Evolutionary conservation across 2,329 filamentous ascomycete genomes (phyloP).

Genomic region (Orbilia ellipsospora): DNA sequence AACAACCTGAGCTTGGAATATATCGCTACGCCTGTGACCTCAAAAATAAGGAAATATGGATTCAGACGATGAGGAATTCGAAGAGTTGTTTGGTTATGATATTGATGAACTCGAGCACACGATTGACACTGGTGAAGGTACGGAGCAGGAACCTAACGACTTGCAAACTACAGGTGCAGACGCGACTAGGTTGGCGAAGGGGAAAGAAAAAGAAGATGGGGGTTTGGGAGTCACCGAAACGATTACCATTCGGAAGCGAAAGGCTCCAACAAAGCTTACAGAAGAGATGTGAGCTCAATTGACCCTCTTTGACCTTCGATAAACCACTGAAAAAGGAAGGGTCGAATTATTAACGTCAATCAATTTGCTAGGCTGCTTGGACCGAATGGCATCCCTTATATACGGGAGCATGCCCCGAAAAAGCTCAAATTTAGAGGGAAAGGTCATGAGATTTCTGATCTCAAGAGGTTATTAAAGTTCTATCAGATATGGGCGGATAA

Average conservation of each 20-base stretch:
- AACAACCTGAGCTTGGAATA: too few species aligned
- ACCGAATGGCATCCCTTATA: slow-evolving; percentile 81
- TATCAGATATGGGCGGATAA: slow-evolving; percentile 98
- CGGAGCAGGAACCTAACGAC: slow-evolving; percentile 63
- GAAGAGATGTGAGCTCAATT: slow-evolving; percentile 71
- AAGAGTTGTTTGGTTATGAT: slow-evolving; percentile 82
- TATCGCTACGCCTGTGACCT: too few species aligned
- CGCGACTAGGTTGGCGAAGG: slow-evolving; percentile 58
- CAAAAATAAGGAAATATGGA: slow-evolving; percentile 15
- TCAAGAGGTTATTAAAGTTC: slow-evolving; percentile 81
- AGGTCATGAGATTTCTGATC: slow-evolving; percentile 86
- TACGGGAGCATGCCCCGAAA: slow-evolving; percentile 76
- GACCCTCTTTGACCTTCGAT: not conserved
- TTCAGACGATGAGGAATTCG: slow-evolving; percentile 65
- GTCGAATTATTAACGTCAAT: slow-evolving; percentile 5
- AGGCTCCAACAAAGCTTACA: slow-evolving; percentile 86
- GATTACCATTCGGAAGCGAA: slow-evolving; percentile 81
- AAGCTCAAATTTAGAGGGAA: slow-evolving; percentile 87
- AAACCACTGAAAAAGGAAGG: too few species aligned
- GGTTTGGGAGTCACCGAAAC: slow-evolving; percentile 85
- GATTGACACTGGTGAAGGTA: slow-evolving; percentile 56
- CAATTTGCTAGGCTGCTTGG: slow-evolving; percentile 75
- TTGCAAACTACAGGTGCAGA: slow-evolving; percentile 63
- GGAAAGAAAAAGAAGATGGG: slow-evolving; percentile 66
- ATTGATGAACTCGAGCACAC: slow-evolving; percentile 66